Evolutionary conservation across 345 rosid species (phyloP), one percentile per base, ranked within the genome.

Genomic region (Cardamine occulta): DNA sequence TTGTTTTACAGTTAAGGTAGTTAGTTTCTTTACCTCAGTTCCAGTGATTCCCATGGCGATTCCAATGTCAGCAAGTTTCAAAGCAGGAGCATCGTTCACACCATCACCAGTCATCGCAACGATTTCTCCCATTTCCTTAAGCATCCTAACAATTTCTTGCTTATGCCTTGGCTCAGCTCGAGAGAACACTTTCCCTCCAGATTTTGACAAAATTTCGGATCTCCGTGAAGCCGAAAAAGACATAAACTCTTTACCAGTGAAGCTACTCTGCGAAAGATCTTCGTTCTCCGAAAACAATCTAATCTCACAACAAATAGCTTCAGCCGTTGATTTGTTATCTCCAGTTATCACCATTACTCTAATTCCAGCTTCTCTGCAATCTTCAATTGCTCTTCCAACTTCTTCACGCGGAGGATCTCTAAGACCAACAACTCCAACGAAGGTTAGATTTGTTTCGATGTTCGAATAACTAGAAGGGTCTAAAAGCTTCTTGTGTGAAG

Each of bases 71-170:
- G 97, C 97, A 1, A 88, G 88, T 82, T 93, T 93, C 61, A 93
- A 88, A 8, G 98, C 98, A 78, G 98, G 98, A 57, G 96, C 97
- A 86, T 91, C 98, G 75, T 93, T 93, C 44, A 93, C 98, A 26
- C 98, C 98, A 68, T 93, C 98, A 56, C 98, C 98, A 4, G 98
- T 93, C 98, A 93, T 93, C 23, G 98, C 98, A n/a, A 91, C 97
- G 29, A 93, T 79, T 24, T 93, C 91, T 10, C 89, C 96, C 97
- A 88, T 91, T 66, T 91, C 96, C 68, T 88, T 91, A 60, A 93
- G 88, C 85, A 88, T 79, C 81, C 96, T 82, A 12, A 93, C 98
- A 24, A 91, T 91, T 56, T 89, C 97, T 87, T 93, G 98, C 81
- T 93, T 93, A 60, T 93, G 96, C 70, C 80, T 84, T 13, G 98